Evolutionary conservation across 768 basidiomycete species (phyloP), one percentile per base, ranked within the genome.

Genomic region (Suillus luteus): DNA sequence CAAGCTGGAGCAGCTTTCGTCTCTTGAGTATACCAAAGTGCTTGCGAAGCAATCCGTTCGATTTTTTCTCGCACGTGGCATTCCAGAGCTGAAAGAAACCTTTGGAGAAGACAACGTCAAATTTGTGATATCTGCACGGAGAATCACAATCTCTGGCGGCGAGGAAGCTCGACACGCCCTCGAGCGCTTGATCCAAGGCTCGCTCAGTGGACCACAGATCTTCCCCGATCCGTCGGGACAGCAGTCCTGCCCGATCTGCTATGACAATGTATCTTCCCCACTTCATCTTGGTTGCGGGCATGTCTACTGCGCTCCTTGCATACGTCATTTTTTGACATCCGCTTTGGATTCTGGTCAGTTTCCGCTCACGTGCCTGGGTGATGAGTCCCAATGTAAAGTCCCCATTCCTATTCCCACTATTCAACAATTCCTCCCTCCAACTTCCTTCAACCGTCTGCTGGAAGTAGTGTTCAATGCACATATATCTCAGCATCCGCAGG

Each of bases 301-400:
- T 69, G 64, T 68, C 0, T 91, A 86, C 80, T 93, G 92, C 69
- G 80, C 81, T 19, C 70, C 78, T 0, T 93, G 92, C 65, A 69
- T 93, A 12, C 69, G 75, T 15, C 77, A 79, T 59, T 90, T 90
- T 67, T 77, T 92, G 38, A 74, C 74, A 15, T 83, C 89, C 1
- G 79, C 89, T 1, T 71, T 82, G 33, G 83, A 86, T 35, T 83
- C 79, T 57, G 82, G 82, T 38, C 76, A 77, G 5, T 88, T 93
- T 70, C 91, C 92, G 3, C 71, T 93, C 40, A 82, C 75, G 8
- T 93, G 92, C 67, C 78, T 92, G 0, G 92, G 88, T 9, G 77
- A 85, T 63, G 83, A 85, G n/a, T 84, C 81, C 5, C 82, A 74
- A 52, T 93, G 92, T 70, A 70, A 77, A 0, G 74, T 81, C 40